phyloP scores from a whole-genome alignment of 225 moss, liverwort and hornwort species.

The Pseudisothecium myosuroides region DNA sequence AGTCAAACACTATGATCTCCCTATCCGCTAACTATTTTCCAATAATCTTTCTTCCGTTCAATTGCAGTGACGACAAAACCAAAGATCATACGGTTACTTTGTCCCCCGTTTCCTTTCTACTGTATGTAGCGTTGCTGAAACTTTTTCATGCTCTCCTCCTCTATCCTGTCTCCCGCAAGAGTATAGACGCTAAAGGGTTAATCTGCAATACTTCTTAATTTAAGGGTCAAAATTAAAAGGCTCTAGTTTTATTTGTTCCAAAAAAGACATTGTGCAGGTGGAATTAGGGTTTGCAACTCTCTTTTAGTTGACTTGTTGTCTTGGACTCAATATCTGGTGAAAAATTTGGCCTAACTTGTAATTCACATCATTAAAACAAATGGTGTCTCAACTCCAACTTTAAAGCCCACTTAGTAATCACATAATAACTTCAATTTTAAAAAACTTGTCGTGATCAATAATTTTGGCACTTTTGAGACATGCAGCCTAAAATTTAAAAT shows the following conservation, averaged over 20 bases:
- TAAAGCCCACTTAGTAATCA: neutral
- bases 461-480: fast-evolving
- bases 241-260: neutral
- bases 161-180: too few species aligned
- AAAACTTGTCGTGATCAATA: neutral
- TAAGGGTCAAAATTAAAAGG: neutral
- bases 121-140: too few species aligned
- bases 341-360: neutral
- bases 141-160: too few species aligned
- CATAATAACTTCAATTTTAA: neutral
- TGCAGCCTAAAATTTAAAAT: fast-evolving
- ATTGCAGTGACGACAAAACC: too few species aligned
- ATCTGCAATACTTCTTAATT: fast-evolving
- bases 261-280: fast-evolving
- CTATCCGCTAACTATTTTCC: too few species aligned
- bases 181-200: too few species aligned
- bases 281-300: neutral
- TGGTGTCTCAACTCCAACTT: neutral
- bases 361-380: neutral
- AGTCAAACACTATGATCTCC: too few species aligned
- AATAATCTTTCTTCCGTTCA: too few species aligned
- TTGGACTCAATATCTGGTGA: neutral
- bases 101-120: too few species aligned
- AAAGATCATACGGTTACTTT: too few species aligned
- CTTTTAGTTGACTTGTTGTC: neutral